Evolutionary conservation across 1,284 basidiomycete genomes (phyloP), one percentile per base, ranked within the genome.

Genomic region (Lentinus polychrous): DNA sequence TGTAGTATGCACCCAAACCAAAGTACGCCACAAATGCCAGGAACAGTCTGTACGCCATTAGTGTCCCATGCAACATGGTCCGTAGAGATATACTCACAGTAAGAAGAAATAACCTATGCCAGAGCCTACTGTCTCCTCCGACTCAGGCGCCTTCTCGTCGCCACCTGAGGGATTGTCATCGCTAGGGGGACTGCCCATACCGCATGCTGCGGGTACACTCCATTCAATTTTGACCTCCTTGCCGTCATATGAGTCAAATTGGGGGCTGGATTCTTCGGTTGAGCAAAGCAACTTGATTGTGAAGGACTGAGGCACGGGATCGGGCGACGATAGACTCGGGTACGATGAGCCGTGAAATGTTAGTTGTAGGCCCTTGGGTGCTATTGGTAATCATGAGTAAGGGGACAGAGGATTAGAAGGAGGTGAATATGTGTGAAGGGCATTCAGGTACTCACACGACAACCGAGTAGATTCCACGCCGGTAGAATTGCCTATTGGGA

Each of bases 61-160:
- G 18, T 5, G 14, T 37, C 6, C 35, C 35, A 14, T 37, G 14
- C 8, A n/a, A n/a, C 14, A 14, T 5, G 35, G 35, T 7, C 18
- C 4, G 18, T 18, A 37, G 4, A 18, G 35, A 37, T 5, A 37
- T 14, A 74, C 87, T 66, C 61, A 87, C 87, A 89, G 69, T 20
- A 90, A 70, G 71, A 91, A 87, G 71, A 91, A 91, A 74, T 84
- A 89, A 3, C 87, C 84, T 35, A 91, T 68, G 15, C 86, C 86
- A 58, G 82, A 86, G 8, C 86, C 83, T n/a, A 81, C 75, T 41
- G 66, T 63, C 38, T 63, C 54, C 55, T 65, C 60, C 3, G n/a
- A n/a, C n/a, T 66, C 72, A 1, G 67, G 62, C 35, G 66, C 38
- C n/a, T 37, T 46, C 17, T 38, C 40, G n/a, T 48, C 46, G 4